Percentiles rank a stretch among this genome's conserved stretches.
phyloP scores from a whole-genome alignment of 2,329 filamentous ascomycete species.

The Parafenestella ontariensis region DNA sequence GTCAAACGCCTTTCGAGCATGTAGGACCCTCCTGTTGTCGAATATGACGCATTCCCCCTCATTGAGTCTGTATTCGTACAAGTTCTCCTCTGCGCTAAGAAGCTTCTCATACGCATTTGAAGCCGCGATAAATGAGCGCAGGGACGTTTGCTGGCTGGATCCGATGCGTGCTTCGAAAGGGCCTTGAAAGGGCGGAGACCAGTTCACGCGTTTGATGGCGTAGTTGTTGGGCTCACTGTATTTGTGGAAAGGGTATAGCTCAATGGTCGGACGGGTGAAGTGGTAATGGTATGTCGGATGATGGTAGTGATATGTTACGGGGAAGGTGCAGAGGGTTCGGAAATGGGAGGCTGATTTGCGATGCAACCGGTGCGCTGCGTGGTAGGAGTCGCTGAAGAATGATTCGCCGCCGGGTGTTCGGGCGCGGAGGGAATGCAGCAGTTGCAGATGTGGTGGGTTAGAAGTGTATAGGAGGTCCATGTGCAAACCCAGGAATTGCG shows the following conservation, averaged over 20 bases:
- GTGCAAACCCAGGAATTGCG: constrained; percentile 81
- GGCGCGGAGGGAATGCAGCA: constrained; percentile 89
- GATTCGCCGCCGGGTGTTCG: constrained; percentile 81
- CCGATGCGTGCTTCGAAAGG: constrained; percentile 53
- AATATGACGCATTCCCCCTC: constrained; percentile 94
- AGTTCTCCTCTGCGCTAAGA: constrained; percentile 64
- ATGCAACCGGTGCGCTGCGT: constrained; percentile 59
- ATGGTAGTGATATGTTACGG: constrained; percentile 71
- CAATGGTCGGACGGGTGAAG: constrained; percentile 64
- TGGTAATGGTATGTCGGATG: constrained; percentile 68
- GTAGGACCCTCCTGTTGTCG: constrained; percentile 83
- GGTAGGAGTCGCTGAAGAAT: constrained; percentile 80
- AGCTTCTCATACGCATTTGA: constrained; percentile 64
- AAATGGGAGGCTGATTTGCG: constrained; percentile 35
- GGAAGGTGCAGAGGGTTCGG: constrained; percentile 52
- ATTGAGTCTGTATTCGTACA: constrained; percentile 75
- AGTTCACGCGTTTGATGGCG: constrained; percentile 61
- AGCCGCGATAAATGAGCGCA: constrained; percentile 48
- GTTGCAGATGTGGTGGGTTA: constrained; percentile 79
- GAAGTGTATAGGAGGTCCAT: constrained; percentile 91
- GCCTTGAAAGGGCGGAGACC: constrained; percentile 82
- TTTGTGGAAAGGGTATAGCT: constrained; percentile 42
- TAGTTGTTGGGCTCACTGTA: constrained; percentile 40
- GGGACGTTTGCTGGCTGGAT: constrained; percentile 31
- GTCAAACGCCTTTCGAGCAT: constrained; percentile 82